Conservation (phyloP, 1,284 basidiomycete genomes). For the Sporisorium iseilematis-ciliati region DNA sequence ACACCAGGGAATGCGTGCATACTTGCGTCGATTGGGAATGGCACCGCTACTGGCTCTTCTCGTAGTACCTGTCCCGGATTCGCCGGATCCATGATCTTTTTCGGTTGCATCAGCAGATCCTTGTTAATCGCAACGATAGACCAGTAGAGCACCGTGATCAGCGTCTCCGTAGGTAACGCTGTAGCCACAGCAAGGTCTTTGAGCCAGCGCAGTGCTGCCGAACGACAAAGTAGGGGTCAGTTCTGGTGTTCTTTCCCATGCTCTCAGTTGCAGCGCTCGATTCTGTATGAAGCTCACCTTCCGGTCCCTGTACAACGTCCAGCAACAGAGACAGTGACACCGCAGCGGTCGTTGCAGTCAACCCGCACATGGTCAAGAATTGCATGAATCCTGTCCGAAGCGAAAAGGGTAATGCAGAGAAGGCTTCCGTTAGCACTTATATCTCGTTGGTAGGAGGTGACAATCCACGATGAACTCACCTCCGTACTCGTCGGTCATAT, state of each 20-base stretch:
- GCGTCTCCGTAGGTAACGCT: constrained; percentile 47
- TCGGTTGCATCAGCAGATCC: constrained; percentile 49
- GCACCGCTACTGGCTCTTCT: constrained; percentile 42
- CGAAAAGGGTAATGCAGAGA: neutral
- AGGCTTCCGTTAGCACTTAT: neutral
- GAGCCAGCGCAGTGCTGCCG: constrained; percentile 20
- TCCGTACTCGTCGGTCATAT: constrained; percentile 30
- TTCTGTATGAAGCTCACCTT: constrained; percentile 16
- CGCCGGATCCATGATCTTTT: constrained; percentile 37
- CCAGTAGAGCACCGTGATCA: constrained; percentile 62
- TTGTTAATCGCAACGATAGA: constrained; percentile 43
- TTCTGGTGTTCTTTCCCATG: neutral
- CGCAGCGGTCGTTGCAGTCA: constrained; percentile 19
- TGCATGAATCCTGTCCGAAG: constrained; percentile 26
- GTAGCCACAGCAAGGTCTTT: constrained; percentile 32
- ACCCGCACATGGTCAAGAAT: constrained; percentile 47
- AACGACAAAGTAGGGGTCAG: neutral
- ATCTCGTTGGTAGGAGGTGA: neutral
- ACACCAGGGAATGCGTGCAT: constrained; percentile 59
- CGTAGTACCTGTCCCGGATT: constrained; percentile 54
- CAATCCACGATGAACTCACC: constrained; percentile 10
- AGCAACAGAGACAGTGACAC: constrained; percentile 25
- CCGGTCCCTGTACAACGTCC: constrained; percentile 23
- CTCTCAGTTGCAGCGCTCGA: neutral
- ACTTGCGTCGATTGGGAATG: constrained; percentile 49